Conservation (phyloP, 176 grass and related monocot genomes). For the Lolium multiflorum region DNA sequence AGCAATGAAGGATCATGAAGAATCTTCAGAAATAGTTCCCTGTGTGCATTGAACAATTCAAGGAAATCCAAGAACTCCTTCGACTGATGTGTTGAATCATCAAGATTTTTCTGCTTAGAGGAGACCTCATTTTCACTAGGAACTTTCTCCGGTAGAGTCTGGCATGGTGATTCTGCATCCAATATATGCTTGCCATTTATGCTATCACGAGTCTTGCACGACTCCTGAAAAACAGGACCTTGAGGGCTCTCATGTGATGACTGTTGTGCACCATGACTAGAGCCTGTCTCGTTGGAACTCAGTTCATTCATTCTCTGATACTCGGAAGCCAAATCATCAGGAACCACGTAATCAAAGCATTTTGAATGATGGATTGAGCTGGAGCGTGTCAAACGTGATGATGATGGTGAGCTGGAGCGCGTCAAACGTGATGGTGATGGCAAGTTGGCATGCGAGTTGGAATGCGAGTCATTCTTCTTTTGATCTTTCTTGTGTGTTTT, state of each 20-base stretch:
- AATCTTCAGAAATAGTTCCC: conserved; percentile 73
- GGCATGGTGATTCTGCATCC: conserved; percentile 36
- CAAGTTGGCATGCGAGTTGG: neutral
- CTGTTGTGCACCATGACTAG: conserved; percentile 30
- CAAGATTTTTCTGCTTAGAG: conserved; percentile 31
- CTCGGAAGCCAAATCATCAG: conserved; percentile 46
- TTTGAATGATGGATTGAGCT: conserved; percentile 72
- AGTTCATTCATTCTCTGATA: conserved; percentile 36
- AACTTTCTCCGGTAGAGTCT: conserved; percentile 14
- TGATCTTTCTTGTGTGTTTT: conserved; percentile 45
- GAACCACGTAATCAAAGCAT: conserved; percentile 57
- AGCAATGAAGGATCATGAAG: conserved; percentile 67
- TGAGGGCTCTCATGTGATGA: conserved; percentile 15
- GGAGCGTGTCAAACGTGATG: conserved; percentile 1
- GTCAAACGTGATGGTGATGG: neutral
- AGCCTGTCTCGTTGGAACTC: conserved; percentile 28
- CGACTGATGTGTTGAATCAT: conserved; percentile 48
- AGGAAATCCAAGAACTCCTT: conserved; percentile 75
- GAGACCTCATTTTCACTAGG: conserved; percentile 32
- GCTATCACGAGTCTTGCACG: conserved; percentile 17
- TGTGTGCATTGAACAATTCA: conserved; percentile 61
- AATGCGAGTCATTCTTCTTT: conserved; percentile 22
- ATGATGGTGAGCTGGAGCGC: conserved; percentile 8
- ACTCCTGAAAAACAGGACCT: neutral
- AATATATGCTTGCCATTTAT: conserved; percentile 26